Percentiles rank a stretch among this genome's conserved stretches.
These are phyloP conservation scores for Crithidia thermophila DNA, from an alignment of 208 protist genomes.

Conservation along the genomic window DNA sequence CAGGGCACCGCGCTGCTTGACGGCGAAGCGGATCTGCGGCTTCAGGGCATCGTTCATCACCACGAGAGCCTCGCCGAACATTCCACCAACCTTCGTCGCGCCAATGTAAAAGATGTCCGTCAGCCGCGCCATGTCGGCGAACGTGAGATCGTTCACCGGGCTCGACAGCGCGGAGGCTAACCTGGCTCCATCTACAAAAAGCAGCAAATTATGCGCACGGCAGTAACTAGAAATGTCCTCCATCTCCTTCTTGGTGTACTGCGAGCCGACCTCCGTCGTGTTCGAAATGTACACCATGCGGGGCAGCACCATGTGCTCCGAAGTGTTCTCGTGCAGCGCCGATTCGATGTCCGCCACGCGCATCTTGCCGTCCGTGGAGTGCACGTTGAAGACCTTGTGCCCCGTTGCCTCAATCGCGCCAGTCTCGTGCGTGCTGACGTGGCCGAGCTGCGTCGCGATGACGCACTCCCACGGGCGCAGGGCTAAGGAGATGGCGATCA, in stretches of 20 bases:
- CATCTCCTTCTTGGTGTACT: constrained; percentile 52
- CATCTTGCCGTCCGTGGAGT: constrained; percentile 45
- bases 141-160: constrained; percentile 36
- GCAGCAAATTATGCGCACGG: constrained; percentile 27
- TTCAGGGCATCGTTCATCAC: constrained; percentile 37
- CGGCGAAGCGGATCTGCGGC: constrained; percentile 34
- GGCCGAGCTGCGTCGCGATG: constrained; percentile 32
- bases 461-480: constrained; percentile 58
- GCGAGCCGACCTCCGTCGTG: constrained; percentile 49
- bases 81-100: constrained; percentile 42
- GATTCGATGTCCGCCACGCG: constrained; percentile 30
- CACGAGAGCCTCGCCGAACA: constrained; percentile 58
- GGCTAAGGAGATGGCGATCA: constrained; percentile 23
- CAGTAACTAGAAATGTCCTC: constrained; percentile 40
- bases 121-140: constrained; percentile 44
- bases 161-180: constrained; percentile 37
- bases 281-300: constrained; percentile 62
- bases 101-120: constrained; percentile 63
- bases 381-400: constrained; percentile 51
- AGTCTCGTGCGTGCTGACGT: constrained; percentile 56
- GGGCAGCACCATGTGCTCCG: constrained; percentile 53
- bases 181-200: constrained; percentile 56
- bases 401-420: constrained; percentile 51
- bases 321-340: constrained; percentile 29
- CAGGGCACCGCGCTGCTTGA: constrained; percentile 56